Evolutionary conservation across 805 yeast species (phyloP), one percentile per base, ranked within the genome.

Genomic region (Candida maesae): DNA sequence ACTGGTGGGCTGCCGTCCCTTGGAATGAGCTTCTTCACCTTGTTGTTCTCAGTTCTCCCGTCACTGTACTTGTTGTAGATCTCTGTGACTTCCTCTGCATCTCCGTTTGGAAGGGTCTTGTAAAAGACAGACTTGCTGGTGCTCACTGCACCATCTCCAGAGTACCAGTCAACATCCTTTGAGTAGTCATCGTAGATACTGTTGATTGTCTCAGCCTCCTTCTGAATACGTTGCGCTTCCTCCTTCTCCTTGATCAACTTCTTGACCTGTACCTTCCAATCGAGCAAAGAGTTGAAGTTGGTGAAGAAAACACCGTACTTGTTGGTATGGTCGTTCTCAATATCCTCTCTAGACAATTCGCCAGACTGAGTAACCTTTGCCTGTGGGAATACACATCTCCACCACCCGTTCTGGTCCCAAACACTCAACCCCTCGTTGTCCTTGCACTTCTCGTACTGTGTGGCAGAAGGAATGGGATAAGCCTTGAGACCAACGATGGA

Each of bases 371-470:
- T 50, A 38, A 52, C 48, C 46, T 60, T 65, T 35, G 61, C 63
- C 55, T 71, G 70, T 11, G 96, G 95, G 61, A 90, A 83, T 34
- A 91, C 65, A 64, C 98, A 91, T 56, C 90, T 76, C 97, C 97
- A 91, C 60, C 80, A 75, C 0, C 97, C 98, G 17, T 73, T 70
- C 27, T 76, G 64, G 57, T 88, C 95, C 96, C 97, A 91, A 11
- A 79, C 80, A 0, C 87, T 76, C 6, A 73, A 64, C 3, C 99
- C 98, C 8, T 78, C 65, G 26, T 72, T 64, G 16, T 74, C 74
- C 46, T 73, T 51, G 61, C 98, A 91, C 34, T 74, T 69, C 38
- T 74, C 68, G 59, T 80, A 86, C 46, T 76, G 73, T 36, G 70
- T 60, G 3, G 73, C 66, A 0, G 80, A 66, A 3, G 95, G 95